phyloP scores from a whole-genome alignment of 306 rosid species.

The Dryas drummondii region DNA sequence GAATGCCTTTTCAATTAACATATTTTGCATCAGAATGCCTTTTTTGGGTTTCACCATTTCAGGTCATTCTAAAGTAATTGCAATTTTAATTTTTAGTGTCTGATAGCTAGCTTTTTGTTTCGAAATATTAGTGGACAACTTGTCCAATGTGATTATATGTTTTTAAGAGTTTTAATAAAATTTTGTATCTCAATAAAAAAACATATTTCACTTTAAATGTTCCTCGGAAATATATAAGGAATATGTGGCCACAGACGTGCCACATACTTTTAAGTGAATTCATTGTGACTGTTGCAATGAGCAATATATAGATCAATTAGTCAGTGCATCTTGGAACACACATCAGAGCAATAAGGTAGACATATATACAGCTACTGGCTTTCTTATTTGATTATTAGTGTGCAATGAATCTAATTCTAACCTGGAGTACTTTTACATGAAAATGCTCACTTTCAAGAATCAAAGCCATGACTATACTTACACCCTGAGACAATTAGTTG shows the following conservation, averaged over 20 bases:
- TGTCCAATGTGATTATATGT: neutral
- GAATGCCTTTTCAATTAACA: neutral
- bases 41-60: neutral
- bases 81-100: neutral
- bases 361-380: neutral
- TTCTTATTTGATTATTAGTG: neutral
- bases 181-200: neutral
- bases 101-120: neutral
- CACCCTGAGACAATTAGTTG: neutral
- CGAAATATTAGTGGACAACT: neutral
- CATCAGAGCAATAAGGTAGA: neutral
- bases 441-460: neutral
- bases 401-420: no score
- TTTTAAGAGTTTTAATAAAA: neutral
- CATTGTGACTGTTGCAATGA: neutral
- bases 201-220: neutral
- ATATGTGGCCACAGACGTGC: neutral
- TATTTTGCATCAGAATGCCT: neutral
- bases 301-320: neutral
- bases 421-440: neutral
- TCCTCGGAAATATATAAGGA: neutral
- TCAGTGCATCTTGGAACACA: neutral
- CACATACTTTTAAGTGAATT: neutral
- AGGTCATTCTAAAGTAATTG: neutral
- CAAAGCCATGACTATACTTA: neutral